Conservation (phyloP, 768 basidiomycete species). For the Amanita pseudoporphyria region DNA sequence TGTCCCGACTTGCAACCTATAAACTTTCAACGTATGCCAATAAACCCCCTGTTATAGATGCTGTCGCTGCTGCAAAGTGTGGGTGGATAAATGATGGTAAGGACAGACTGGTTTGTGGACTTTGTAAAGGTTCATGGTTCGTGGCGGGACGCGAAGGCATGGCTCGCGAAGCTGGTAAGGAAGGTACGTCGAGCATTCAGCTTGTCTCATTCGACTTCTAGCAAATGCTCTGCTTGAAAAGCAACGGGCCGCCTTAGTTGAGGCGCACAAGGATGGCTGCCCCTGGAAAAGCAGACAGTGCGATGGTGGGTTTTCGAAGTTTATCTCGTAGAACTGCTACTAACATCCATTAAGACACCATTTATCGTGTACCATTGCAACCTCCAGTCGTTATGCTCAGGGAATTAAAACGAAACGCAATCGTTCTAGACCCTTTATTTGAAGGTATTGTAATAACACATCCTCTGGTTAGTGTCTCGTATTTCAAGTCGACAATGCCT, state of each 20-base stretch:
- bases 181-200: constrained; percentile 18
- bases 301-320: constrained; percentile 41
- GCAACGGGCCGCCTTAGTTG: constrained; percentile 54
- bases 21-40: constrained; percentile 75
- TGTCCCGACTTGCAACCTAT: constrained; percentile 66
- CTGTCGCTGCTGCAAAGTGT: constrained; percentile 73
- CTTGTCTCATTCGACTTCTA: constrained; percentile 19
- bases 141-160: constrained; percentile 62
- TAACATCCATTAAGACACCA: constrained; percentile 33
- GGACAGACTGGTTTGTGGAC: constrained; percentile 64
- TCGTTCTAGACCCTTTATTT: constrained; percentile 41
- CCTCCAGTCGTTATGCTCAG: constrained; percentile 53
- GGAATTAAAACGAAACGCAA: constrained; percentile 49
- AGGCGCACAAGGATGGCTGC: constrained; percentile 71
- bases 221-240: constrained; percentile 68
- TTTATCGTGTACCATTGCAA: constrained; percentile 68
- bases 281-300: constrained; percentile 81
- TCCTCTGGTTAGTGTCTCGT: constrained; percentile 47
- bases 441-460: constrained; percentile 53
- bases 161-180: constrained; percentile 67
- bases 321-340: neutral
- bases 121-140: constrained; percentile 70
- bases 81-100: constrained; percentile 83
- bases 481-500: constrained; percentile 1
- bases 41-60: constrained; percentile 64